Conservation (phyloP, 2,329 filamentous ascomycete genomes). For the Myrmaecium sp. region DNA sequence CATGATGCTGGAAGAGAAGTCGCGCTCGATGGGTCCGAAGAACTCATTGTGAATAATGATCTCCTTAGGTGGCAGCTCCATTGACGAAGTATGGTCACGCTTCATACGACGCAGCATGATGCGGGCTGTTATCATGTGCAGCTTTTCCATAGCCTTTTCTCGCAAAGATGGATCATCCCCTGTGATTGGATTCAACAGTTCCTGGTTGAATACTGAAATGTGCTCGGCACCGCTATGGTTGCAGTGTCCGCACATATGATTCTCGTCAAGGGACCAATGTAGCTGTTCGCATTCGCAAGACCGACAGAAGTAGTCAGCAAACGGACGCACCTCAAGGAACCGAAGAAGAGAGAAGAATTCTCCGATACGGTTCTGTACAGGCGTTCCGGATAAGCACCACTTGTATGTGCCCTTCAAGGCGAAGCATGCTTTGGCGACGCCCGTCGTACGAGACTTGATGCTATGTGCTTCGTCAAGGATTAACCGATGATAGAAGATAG, state of each 20-base stretch:
- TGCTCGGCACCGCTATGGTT: constrained; percentile 47
- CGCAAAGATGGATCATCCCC: constrained; percentile 37
- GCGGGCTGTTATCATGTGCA: constrained; percentile 74
- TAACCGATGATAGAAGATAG: constrained; percentile 72
- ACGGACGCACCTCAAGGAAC: constrained; percentile 76
- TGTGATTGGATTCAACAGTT: constrained; percentile 66
- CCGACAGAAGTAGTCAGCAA: constrained; percentile 89
- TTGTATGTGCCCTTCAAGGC: constrained; percentile 75
- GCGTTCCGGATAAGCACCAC: constrained; percentile 91
- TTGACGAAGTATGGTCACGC: constrained; percentile 78
- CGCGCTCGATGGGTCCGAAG: constrained; percentile 89
- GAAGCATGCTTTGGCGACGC: constrained; percentile 90
- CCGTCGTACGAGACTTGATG: constrained; percentile 79
- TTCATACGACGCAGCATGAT: constrained; percentile 96
- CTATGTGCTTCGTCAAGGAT: constrained; percentile 93
- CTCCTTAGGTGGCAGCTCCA: constrained; percentile 94
- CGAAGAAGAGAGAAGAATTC: constrained; percentile 91
- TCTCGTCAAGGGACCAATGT: constrained; percentile 65
- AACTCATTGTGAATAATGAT: constrained; percentile 86
- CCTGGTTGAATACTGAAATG: constrained; percentile 83
- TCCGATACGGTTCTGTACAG: constrained; percentile 90
- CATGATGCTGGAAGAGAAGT: constrained; percentile 94
- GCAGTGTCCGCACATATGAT: constrained; percentile 56
- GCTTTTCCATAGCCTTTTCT: constrained; percentile 55
- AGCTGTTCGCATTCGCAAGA: constrained; percentile 63